A percentile compares a stretch with the other conserved stretches of the same genome.
phyloP scores from a whole-genome alignment of 176 grass and related monocot genomes.

The Zoysia japonica region DNA sequence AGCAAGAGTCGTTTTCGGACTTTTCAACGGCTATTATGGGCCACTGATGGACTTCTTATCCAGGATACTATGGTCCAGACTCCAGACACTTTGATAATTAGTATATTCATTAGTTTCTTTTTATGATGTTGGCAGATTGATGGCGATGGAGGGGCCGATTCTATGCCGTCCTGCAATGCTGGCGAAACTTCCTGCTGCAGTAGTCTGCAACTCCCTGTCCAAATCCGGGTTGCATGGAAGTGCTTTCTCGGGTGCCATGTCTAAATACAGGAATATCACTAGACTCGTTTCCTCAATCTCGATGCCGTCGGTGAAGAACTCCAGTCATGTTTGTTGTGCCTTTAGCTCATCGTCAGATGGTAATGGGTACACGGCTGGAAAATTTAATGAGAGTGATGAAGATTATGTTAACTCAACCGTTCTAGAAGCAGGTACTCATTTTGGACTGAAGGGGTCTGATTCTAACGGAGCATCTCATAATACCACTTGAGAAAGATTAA shows the following conservation, averaged over 20 bases:
- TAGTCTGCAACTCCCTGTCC: slow-evolving; percentile 45
- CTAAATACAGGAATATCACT: slow-evolving; percentile 48
- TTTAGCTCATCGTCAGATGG: slow-evolving; percentile 84
- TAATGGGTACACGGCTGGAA: slow-evolving; percentile 74
- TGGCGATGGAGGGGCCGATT: slow-evolving; percentile 68
- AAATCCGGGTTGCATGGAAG: slow-evolving; percentile 51
- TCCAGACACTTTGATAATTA: not conserved
- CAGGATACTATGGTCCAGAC: not conserved
- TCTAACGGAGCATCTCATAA: not conserved
- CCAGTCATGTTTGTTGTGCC: slow-evolving; percentile 48
- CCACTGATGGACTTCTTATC: not conserved
- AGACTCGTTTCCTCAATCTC: slow-evolving; percentile 41
- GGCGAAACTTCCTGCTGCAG: slow-evolving; percentile 46
- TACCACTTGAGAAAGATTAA: not conserved
- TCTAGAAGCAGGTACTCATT: slow-evolving; percentile 74
- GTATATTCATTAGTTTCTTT: slow-evolving; percentile 8
- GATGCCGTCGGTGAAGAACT: slow-evolving; percentile 32
- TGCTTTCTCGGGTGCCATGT: slow-evolving; percentile 52
- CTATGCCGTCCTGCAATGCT: slow-evolving; percentile 55
- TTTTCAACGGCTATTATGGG: not conserved
- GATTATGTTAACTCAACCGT: slow-evolving; percentile 89
- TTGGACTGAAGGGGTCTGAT: not conserved
- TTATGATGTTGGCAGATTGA: slow-evolving; percentile 33
- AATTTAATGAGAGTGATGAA: slow-evolving; percentile 81
- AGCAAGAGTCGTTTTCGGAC: not conserved